A percentile compares a stretch with the other conserved stretches of the same genome.
Conservation (phyloP, 441 rosid species). For the Melastoma candidum region DNA sequence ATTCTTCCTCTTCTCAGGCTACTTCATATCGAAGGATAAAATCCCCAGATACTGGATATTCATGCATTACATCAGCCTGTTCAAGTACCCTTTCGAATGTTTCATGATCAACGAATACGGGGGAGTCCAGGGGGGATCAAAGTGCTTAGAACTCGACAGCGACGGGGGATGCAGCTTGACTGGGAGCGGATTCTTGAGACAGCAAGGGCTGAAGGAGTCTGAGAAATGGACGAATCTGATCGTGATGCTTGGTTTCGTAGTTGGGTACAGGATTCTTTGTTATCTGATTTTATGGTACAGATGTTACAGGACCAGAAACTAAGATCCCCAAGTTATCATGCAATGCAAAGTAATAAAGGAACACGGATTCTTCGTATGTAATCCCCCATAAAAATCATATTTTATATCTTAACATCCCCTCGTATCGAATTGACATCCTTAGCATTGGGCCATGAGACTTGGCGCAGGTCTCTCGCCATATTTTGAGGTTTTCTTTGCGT, state of each 20-base stretch:
- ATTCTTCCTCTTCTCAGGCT: conserved; percentile 85
- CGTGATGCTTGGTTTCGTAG: conserved; percentile 59
- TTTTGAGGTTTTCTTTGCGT: no score
- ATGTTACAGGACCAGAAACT: conserved; percentile 45
- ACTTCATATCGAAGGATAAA: conserved; percentile 50
- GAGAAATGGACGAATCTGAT: conserved; percentile 72
- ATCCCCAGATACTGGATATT: conserved; percentile 77
- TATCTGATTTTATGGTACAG: conserved; percentile 62
- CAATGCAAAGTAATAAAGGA: no score
- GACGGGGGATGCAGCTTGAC: conserved; percentile 27
- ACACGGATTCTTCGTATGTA: no score
- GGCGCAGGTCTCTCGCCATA: no score
- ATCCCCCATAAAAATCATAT: no score
- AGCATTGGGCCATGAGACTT: no score
- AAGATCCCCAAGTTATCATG: neutral
- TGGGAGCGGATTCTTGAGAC: conserved; percentile 42
- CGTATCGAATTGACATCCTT: no score
- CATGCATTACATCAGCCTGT: conserved; percentile 78
- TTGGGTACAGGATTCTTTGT: conserved; percentile 65
- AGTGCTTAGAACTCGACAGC: conserved; percentile 28
- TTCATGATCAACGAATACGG: conserved; percentile 68
- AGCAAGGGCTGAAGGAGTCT: conserved; percentile 53
- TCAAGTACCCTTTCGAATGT: conserved; percentile 89
- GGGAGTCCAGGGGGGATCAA: conserved; percentile 38
- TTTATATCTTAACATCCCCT: no score